Evolutionary conservation across 108 stramenopile genomes (phyloP), one percentile per base, ranked within the genome.

Genomic region (Chaetoceros tenuissimus): DNA sequence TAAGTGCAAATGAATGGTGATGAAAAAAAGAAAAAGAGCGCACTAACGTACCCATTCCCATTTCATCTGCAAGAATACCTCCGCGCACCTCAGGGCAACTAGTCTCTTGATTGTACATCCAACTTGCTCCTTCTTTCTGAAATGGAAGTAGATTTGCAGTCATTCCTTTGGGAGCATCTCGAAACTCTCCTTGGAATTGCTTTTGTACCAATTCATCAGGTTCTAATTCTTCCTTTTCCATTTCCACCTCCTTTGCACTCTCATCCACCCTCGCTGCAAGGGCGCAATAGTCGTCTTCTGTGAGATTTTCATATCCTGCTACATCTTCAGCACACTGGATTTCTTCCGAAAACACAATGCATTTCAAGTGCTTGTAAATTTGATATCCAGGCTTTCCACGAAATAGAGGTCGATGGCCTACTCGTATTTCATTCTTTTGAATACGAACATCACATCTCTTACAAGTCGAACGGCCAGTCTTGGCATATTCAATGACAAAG

Each of bases 1-100:
- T 13, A 23, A 16, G 40, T 24, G 48, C 47, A 21, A 28, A n/a
- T n/a, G n/a, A n/a, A n/a, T n/a, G n/a, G n/a, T n/a, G 27, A 25
- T 24, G 8, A 57, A 23, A 31, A 20, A 47, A 51, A 1, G 28
- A 24, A 3, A 57, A 45, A 31, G 2, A 0, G 47, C 44, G 23
- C 44, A 7, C 22, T 59, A 31, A 23, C 34, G 13, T n/a, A n/a
- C n/a, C 40, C 72, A 61, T 73, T 23, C 73, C 75, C 76, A 77
- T 72, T 62, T 94, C 92, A 54, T 99, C 97, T 2, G 94, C 96
- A 23, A 99, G 49, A 20, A 99, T 90, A 0, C 97, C 99, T 25
- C 97, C 97, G 18, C 74, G 62, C 34, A 92, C 52, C 0, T 75
- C 77, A 8, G 71, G 57, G 21, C 50, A 53, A 26, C 53, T 61